Evolutionary conservation across 2,329 filamentous ascomycete genomes (phyloP).

Genomic region (Tolypocladium nubicola): DNA sequence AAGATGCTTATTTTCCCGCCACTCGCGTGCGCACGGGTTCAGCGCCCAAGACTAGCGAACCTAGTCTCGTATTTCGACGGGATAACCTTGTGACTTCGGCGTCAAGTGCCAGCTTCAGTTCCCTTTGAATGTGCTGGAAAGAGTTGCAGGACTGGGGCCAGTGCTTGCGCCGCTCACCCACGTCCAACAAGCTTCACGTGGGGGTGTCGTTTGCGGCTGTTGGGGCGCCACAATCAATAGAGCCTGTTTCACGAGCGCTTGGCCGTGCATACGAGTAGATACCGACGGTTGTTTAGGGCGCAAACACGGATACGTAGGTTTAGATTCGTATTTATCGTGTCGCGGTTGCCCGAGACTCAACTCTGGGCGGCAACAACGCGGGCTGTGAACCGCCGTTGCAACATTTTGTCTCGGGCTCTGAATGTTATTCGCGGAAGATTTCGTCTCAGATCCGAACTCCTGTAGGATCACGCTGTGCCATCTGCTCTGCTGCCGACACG

Average conservation of each 20-base stretch:
- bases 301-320: not conserved
- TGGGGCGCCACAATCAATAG: not conserved
- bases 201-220: not conserved
- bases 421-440: not conserved
- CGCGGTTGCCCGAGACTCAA: not conserved
- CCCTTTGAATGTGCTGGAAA: not conserved
- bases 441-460: not conserved
- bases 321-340: not conserved
- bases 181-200: not conserved
- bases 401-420: not conserved
- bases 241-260: not conserved
- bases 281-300: not conserved
- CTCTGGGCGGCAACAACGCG: not conserved
- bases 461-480: not conserved
- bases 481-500: not conserved
- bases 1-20: not conserved
- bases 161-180: not conserved
- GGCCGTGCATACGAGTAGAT: not conserved
- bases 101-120: not conserved
- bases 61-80: not conserved
- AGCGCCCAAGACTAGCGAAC: not conserved
- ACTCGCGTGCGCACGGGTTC: not conserved
- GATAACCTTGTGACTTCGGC: not conserved
- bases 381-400: not conserved
- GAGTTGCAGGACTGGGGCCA: not conserved